Evolutionary conservation across 2,329 filamentous ascomycete genomes (phyloP), one percentile per base, ranked within the genome.

Genomic region (Teratosphaeria zuluensis): DNA sequence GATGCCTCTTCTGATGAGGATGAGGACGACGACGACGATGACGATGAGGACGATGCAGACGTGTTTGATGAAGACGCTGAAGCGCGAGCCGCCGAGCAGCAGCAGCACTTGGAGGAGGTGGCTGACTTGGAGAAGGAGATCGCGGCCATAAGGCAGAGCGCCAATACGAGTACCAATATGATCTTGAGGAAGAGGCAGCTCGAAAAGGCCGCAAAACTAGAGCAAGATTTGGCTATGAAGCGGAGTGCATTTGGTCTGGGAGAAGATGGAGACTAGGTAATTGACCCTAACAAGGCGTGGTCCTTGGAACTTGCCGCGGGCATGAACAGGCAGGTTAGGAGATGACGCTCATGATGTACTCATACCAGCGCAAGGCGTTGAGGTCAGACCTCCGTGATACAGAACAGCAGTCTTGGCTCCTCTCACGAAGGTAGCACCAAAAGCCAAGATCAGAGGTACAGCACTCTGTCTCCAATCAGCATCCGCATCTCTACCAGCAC

Each of bases 201-300:
- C 64, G 74, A 75, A 51, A 80, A 77, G 59, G 74, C 83, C 53
- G 72, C 76, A 31, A 77, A 75, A 57, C 69, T 83, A 57, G 77
- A 79, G 69, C 74, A 76, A n/a, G 79, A 83, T 62, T 68, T 84
- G 63, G 75, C 80, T 59, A 68, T 82, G 55, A 84, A 83, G 73
- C 78, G 77, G 66, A 71, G 69, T 16, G 72, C 73, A 35, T 70
- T 78, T 58, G 70, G 70, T 11, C 58, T 73, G 59, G 69, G 67
- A 42, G 68, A 66, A 24, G 69, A 68, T 46, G 42, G 42, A 48
- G 42, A 48, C 42, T 48, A 68, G 69, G 56, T 42, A 28, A 28
- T 28, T 28, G 24, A 28, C 24, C 24, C 24, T 2, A 28, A 28
- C 24, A 28, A 35, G 33, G 8, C 33, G 33, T 35, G 33, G 33